These are phyloP conservation scores for Schizophyllum commune DNA, from an alignment of 1,284 basidiomycete species.

Conservation along the genomic window DNA sequence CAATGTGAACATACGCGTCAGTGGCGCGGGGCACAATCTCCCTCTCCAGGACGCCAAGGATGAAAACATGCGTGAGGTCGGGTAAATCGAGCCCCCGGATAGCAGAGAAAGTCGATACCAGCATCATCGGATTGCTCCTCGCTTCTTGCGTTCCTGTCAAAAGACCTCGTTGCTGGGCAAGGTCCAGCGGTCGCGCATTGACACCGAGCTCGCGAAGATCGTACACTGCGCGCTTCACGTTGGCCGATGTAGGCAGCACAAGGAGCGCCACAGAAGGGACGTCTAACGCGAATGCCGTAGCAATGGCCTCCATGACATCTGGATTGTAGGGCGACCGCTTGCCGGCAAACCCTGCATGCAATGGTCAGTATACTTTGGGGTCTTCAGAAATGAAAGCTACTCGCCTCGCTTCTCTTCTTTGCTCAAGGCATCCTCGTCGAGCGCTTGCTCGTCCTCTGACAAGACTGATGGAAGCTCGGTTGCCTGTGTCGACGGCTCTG, in stretches of 20 bases:
- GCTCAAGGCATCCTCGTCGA: slow-evolving; percentile 14
- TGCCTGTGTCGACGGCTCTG: slow-evolving; percentile 6
- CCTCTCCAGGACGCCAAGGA: slow-evolving; percentile 50
- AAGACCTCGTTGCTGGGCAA: slow-evolving; percentile 35
- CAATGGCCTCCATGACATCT: slow-evolving; percentile 56
- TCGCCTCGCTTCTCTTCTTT: slow-evolving; percentile 15
- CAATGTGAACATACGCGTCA: slow-evolving; percentile 61
- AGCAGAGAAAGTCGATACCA: slow-evolving; percentile 61
- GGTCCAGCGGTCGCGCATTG: slow-evolving; percentile 54
- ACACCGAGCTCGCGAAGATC: slow-evolving; percentile 61
- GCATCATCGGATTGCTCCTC: slow-evolving; percentile 47
- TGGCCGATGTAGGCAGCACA: slow-evolving; percentile 51
- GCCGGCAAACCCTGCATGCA: slow-evolving; percentile 30
- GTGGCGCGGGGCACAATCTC: slow-evolving; percentile 33
- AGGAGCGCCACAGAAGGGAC: slow-evolving; percentile 61
- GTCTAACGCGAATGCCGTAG: slow-evolving; percentile 61
- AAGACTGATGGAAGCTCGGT: background rate
- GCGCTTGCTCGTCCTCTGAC: slow-evolving; percentile 13
- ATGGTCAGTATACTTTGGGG: background rate
- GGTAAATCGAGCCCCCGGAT: slow-evolving; percentile 68
- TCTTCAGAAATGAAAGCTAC: background rate
- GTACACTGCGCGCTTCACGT: slow-evolving; percentile 52
- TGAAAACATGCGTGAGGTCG: slow-evolving; percentile 64
- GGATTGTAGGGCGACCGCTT: slow-evolving; percentile 46
- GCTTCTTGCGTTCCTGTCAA: slow-evolving; percentile 30